These are phyloP conservation scores for Scutellaria baicalensis DNA, from an alignment of 257 asterid species.

Conservation along the genomic window DNA sequence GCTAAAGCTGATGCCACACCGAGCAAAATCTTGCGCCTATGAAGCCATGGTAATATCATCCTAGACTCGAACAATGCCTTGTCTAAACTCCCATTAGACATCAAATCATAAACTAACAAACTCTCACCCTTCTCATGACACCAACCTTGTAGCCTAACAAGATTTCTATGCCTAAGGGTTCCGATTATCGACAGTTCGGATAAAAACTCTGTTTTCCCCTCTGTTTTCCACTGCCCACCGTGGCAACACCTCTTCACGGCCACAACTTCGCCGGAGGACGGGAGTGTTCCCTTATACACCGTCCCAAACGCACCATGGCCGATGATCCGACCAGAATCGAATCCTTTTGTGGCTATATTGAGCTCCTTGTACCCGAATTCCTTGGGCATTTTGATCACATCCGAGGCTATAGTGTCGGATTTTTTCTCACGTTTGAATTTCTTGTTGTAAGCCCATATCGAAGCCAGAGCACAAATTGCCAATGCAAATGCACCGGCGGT, in stretches of 20 bases:
- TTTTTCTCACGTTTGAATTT: slow-evolving; percentile 30
- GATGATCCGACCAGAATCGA: slow-evolving; percentile 38
- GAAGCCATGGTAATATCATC: slow-evolving; percentile 49
- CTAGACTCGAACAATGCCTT: slow-evolving; percentile 74
- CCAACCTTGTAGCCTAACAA: slow-evolving; percentile 82
- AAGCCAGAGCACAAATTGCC: slow-evolving; percentile 43
- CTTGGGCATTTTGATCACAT: slow-evolving; percentile 72
- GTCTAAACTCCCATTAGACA: slow-evolving; percentile 83
- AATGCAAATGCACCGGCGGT: slow-evolving; percentile 72
- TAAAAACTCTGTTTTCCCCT: slow-evolving; percentile 74
- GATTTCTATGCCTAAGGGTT: slow-evolving; percentile 78
- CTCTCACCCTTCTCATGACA: slow-evolving; percentile 84
- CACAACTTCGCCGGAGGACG: slow-evolving; percentile 44
- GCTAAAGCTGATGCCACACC: slow-evolving; percentile 88
- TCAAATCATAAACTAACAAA: slow-evolving; percentile 61
- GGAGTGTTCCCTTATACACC: slow-evolving; percentile 60
- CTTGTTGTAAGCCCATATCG: slow-evolving; percentile 54
- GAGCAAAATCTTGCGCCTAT: slow-evolving; percentile 51
- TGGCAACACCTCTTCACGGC: slow-evolving; percentile 86
- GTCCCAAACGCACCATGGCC: slow-evolving; percentile 87
- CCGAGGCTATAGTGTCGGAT: slow-evolving; percentile 41
- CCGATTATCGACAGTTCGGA: slow-evolving; percentile 77
- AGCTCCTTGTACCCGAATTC: slow-evolving; percentile 76
- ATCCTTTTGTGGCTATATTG: slow-evolving; percentile 54
- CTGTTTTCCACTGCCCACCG: slow-evolving; percentile 70